Percentiles rank a stretch among this genome's conserved stretches.
Evolutionary conservation across 371 early-diverging fungal genomes (phyloP).

Genomic region (Mortierella sp.): DNA sequence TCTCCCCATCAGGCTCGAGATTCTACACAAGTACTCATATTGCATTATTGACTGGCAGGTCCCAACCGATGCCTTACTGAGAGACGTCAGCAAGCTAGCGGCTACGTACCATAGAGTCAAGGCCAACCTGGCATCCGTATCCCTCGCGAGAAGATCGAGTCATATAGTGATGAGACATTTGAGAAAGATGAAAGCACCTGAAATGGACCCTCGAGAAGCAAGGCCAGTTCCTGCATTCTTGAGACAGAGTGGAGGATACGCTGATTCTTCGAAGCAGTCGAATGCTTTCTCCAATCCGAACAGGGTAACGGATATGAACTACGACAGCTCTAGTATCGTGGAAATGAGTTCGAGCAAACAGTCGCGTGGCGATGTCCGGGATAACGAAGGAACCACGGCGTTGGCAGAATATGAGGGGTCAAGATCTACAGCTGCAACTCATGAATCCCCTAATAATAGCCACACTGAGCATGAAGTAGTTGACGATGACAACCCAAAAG

Average conservation of each 20-base stretch:
- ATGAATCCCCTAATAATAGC: too few relatives aligned
- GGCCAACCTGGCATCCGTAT: slow-evolving; percentile 8
- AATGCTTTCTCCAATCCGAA: background rate
- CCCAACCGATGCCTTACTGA: slow-evolving; percentile 10
- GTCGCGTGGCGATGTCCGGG: too few relatives aligned
- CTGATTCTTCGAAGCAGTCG: background rate
- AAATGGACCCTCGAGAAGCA: slow-evolving; percentile 11
- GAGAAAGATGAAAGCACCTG: background rate
- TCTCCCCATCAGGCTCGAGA: too few relatives aligned
- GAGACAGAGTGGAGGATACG: background rate
- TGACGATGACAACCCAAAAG: background rate
- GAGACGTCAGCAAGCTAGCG: slow-evolving; percentile 6
- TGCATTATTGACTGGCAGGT: slow-evolving; percentile 8
- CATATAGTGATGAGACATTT: slow-evolving; percentile 28
- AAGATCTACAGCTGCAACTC: too few relatives aligned
- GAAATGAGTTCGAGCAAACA: too few relatives aligned
- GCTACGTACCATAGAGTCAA: slow-evolving; percentile 24
- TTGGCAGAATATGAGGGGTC: too few relatives aligned
- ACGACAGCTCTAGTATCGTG: too few relatives aligned
- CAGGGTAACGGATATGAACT: background rate
- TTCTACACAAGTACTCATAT: too few relatives aligned
- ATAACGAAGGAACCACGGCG: too few relatives aligned
- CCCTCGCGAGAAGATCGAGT: slow-evolving; percentile 22
- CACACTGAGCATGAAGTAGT: too few relatives aligned
- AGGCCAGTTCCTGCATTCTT: slow-evolving; percentile 25